Evolutionary conservation across 768 basidiomycete species (phyloP).

Genomic region (Trametes cingulata): DNA sequence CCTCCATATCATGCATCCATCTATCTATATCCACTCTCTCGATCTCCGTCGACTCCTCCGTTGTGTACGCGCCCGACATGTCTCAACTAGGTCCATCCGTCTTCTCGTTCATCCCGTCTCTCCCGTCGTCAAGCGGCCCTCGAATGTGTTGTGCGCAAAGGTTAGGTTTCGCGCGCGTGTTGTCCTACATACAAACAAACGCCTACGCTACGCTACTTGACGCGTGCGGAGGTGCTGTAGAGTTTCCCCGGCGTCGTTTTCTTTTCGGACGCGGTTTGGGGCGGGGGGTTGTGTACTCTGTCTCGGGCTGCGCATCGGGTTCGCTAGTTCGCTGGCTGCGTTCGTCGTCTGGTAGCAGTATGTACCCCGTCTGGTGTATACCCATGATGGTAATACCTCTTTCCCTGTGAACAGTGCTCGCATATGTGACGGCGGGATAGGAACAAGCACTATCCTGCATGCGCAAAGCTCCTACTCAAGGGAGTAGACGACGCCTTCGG

Average conservation of each 20-base stretch:
- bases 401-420: background rate
- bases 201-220: constrained; percentile 1
- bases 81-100: background rate
- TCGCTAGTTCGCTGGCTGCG: background rate
- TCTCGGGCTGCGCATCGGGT: constrained; percentile 9
- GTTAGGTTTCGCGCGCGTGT: constrained; percentile 3
- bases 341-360: constrained; percentile 8
- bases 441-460: too few relatives aligned
- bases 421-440: too few relatives aligned
- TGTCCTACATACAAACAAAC: constrained; percentile 13
- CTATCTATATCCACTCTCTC: constrained; percentile 24
- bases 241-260: background rate
- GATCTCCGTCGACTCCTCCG: background rate
- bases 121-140: background rate
- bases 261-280: background rate
- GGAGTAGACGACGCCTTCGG: too few relatives aligned
- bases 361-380: constrained; percentile 22
- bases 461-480: too few relatives aligned
- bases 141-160: background rate
- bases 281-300: background rate
- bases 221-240: background rate
- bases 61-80: constrained; percentile 9
- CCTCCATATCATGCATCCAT: constrained; percentile 23
- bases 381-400: constrained; percentile 21
- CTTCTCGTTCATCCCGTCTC: background rate